Evolutionary conservation across 345 rosid species (phyloP).

Genomic region (Xanthoceras sorbifolium): DNA sequence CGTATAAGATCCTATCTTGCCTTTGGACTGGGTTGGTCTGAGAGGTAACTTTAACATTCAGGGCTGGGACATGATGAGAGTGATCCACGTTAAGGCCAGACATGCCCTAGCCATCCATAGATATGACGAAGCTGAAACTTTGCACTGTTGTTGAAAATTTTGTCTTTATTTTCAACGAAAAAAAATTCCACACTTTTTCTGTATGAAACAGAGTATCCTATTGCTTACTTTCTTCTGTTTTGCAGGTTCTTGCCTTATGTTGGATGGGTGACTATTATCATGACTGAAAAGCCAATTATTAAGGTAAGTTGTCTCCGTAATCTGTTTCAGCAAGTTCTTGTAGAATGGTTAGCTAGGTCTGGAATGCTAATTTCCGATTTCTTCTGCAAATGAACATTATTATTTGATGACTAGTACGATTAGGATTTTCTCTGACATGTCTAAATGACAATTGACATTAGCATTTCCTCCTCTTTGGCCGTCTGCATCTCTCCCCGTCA

Average conservation of each 20-base stretch:
- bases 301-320: constrained; percentile 47
- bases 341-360: not conserved
- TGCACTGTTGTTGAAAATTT: no score
- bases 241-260: constrained; percentile 83
- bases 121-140: not conserved
- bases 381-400: not conserved
- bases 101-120: not conserved
- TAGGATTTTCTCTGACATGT: not conserved
- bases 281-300: constrained; percentile 93
- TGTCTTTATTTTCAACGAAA: not conserved
- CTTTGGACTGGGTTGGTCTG: no score
- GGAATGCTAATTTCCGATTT: not conserved
- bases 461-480: not conserved
- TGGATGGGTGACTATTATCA: constrained; percentile 96
- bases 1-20: not conserved
- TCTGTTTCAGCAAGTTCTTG: constrained; percentile 9
- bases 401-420: not conserved
- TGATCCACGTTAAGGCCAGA: not conserved
- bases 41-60: not conserved
- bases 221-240: constrained; percentile 11
- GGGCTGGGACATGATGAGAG: not conserved
- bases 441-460: not conserved
- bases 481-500: not conserved
- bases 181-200: not conserved
- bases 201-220: not conserved